Evolutionary conservation across 2,329 filamentous ascomycete genomes (phyloP).

Genomic region (Aspergillus terreus): DNA sequence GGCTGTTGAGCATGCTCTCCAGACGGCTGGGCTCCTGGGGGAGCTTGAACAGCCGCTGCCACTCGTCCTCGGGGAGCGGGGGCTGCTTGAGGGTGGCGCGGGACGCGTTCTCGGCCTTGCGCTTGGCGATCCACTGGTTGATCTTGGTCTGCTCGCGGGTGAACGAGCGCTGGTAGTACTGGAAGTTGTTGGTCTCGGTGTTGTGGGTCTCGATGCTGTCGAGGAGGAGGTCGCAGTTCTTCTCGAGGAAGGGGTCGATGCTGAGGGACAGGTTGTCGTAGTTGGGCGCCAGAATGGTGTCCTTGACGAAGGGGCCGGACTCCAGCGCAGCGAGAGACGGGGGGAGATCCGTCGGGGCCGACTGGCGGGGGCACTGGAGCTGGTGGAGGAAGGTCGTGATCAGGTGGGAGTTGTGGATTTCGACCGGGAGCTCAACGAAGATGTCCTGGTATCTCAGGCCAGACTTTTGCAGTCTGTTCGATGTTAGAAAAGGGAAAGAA

Average conservation of each 20-base stretch:
- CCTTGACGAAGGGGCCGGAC: constrained; percentile 56
- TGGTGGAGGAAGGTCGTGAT: constrained; percentile 94
- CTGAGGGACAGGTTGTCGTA: constrained; percentile 85
- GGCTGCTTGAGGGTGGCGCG: constrained; percentile 82
- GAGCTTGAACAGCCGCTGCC: constrained; percentile 97
- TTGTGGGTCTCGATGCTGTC: constrained; percentile 98
- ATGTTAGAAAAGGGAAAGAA: neutral
- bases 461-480: constrained; percentile 80
- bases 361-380: constrained; percentile 65
- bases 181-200: constrained; percentile 98
- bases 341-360: constrained; percentile 69
- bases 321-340: constrained; percentile 74
- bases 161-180: constrained; percentile 92
- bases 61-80: constrained; percentile 91
- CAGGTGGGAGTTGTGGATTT: constrained; percentile 94
- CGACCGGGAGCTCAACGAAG: constrained; percentile 81
- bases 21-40: constrained; percentile 89
- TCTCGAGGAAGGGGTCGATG: constrained; percentile 96
- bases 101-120: constrained; percentile 90
- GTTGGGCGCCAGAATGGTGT: constrained; percentile 74
- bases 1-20: constrained; percentile 89
- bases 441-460: constrained; percentile 93
- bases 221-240: constrained; percentile 92
- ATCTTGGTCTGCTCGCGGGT: constrained; percentile 96
- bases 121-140: constrained; percentile 91